phyloP scores from a whole-genome alignment of 352 stramenopile species.

The Saprolegnia diclina region DNA sequence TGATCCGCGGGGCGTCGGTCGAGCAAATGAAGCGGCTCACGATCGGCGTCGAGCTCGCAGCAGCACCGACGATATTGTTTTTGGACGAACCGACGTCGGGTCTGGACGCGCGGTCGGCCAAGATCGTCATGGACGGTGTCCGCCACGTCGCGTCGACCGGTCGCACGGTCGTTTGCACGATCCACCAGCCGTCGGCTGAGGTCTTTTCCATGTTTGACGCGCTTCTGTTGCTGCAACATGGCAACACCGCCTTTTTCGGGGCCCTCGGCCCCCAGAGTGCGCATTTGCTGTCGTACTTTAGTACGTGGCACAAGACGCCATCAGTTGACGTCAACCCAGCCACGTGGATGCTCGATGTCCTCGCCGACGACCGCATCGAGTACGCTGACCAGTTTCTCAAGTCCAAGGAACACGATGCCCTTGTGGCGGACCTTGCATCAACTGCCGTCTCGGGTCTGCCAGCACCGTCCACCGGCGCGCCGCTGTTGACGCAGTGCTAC shows the following conservation, averaged over 20 bases:
- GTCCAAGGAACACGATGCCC: slow-evolving; percentile 7
- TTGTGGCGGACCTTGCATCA: slow-evolving; percentile 7
- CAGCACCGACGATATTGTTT: slow-evolving; percentile 69
- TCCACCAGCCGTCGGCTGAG: slow-evolving; percentile 74
- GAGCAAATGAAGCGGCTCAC: slow-evolving; percentile 44
- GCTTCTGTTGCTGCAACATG: slow-evolving; percentile 52
- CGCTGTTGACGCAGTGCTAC: slow-evolving; percentile 34
- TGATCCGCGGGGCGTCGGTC: slow-evolving; percentile 36
- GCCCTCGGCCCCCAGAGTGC: slow-evolving; percentile 41
- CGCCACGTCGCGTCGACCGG: slow-evolving; percentile 56
- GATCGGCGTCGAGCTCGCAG: slow-evolving; percentile 83
- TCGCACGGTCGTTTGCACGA: slow-evolving; percentile 84
- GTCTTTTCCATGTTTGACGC: slow-evolving; percentile 55
- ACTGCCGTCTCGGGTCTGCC: no score
- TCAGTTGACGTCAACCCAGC: slow-evolving; percentile 60
- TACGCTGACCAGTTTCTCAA: neutral
- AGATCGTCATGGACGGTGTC: slow-evolving; percentile 38
- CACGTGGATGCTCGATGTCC: slow-evolving; percentile 83
- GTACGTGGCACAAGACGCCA: neutral
- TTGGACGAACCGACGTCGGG: slow-evolving; percentile 50
- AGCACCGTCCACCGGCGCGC: slow-evolving; percentile 28
- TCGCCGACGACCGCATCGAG: slow-evolving; percentile 35
- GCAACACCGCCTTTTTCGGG: slow-evolving; percentile 45
- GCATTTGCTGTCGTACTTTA: slow-evolving; percentile 50
- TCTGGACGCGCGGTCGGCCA: slow-evolving; percentile 44